phyloP scores from a whole-genome alignment of 768 basidiomycete species.

The Tremella mesenterica region DNA sequence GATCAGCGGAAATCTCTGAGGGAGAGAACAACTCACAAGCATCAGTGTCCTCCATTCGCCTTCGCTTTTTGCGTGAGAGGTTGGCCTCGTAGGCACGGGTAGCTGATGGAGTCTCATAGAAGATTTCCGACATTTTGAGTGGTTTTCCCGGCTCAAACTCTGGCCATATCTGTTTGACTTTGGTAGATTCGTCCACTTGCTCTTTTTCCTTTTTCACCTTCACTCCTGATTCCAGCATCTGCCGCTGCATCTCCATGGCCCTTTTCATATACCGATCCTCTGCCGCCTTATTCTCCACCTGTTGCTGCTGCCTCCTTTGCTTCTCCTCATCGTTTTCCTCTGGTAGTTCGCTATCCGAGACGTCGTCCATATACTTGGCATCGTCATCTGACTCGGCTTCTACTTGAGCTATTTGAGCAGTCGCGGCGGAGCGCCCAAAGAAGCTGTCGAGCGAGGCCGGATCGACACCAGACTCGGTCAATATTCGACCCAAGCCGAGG shows the following conservation, averaged over 20 bases:
- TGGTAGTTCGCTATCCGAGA: constrained; percentile 13
- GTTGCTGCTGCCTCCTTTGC: constrained; percentile 6
- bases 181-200: constrained; percentile 2
- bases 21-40: constrained; percentile 13
- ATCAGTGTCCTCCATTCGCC: constrained; percentile 13
- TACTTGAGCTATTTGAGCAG: constrained; percentile 16
- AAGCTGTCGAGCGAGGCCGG: constrained; percentile 13
- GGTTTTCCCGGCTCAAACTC: constrained; percentile 25
- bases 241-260: constrained; percentile 7
- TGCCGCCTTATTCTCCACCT: constrained; percentile 20
- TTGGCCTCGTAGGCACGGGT: constrained; percentile 1
- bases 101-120: constrained; percentile 32
- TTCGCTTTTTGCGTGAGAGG: constrained; percentile 19
- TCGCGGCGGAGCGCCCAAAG: constrained; percentile 4
- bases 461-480: constrained; percentile 25
- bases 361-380: constrained; percentile 24
- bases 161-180: constrained; percentile 31
- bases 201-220: not conserved
- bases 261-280: constrained; percentile 16
- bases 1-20: not conserved
- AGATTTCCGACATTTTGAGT: constrained; percentile 34
- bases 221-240: constrained; percentile 11
- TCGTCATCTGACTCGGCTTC: constrained; percentile 29
- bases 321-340: constrained; percentile 14
- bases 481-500: constrained; percentile 20